Conservation (phyloP, 2,329 filamentous ascomycete genomes). For the Phialophora tarda region DNA sequence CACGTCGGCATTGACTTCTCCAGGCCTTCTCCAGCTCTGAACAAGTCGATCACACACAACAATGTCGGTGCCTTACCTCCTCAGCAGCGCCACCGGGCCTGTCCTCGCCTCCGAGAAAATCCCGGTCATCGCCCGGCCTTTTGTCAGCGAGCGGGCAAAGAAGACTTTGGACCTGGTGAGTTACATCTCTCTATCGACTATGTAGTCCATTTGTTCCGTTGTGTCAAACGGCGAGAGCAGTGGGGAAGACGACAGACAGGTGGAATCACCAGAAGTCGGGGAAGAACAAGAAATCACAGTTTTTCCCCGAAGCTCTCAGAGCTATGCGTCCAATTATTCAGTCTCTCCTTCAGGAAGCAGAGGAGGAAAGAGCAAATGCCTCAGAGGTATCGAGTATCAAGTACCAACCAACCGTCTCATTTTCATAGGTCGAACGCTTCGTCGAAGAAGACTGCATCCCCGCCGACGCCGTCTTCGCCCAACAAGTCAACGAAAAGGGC, state of each 20-base stretch:
- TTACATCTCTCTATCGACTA: neutral
- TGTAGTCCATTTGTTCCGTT: neutral
- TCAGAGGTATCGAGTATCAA: neutral
- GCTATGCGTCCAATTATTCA: neutral
- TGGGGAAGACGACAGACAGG: neutral
- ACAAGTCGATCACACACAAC: neutral
- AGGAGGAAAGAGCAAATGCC: neutral
- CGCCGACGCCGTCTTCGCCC: conserved; percentile 78
- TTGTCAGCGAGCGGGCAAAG: conserved; percentile 83
- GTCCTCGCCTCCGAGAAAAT: conserved; percentile 62
- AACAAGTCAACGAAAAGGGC: conserved; percentile 68
- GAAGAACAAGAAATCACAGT: neutral
- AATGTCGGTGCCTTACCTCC: conserved; percentile 41
- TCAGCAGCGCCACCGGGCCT: conserved; percentile 36
- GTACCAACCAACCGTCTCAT: conserved; percentile 7
- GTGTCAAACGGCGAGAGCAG: neutral
- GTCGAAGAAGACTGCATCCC: conserved; percentile 95
- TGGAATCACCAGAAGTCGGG: neutral
- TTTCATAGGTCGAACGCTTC: conserved; percentile 78
- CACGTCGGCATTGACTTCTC: neutral
- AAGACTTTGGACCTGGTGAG: conserved; percentile 76
- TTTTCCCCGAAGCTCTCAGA: neutral
- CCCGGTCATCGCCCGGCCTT: conserved; percentile 63
- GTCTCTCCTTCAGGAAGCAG: neutral
- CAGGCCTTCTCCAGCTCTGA: neutral